These are phyloP conservation scores for Trichoderma sp. DNA, from an alignment of 2,329 filamentous ascomycete species.

Conservation along the genomic window DNA sequence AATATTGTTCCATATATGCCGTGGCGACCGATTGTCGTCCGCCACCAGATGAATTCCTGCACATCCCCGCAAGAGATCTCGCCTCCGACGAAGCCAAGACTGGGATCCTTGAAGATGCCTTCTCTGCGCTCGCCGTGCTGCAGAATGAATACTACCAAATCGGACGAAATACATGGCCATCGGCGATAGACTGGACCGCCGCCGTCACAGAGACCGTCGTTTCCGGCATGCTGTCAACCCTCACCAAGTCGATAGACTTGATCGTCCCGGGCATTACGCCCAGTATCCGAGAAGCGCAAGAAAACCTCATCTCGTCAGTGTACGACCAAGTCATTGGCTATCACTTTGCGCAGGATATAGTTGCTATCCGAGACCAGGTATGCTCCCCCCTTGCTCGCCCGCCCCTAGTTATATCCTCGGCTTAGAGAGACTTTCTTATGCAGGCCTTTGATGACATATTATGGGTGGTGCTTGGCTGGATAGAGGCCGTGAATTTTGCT, in stretches of 20 bases:
- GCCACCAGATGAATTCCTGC: background rate
- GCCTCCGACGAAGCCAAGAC: background rate
- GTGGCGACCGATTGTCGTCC: background rate
- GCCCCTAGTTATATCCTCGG: background rate
- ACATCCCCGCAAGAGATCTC: background rate
- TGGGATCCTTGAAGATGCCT: slow-evolving; percentile 46
- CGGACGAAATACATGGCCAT: slow-evolving; percentile 79
- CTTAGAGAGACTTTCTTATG: background rate
- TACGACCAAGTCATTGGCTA: slow-evolving; percentile 74
- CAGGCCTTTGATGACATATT: slow-evolving; percentile 91
- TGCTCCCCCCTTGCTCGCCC: background rate
- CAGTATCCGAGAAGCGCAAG: slow-evolving; percentile 53
- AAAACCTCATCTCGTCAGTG: slow-evolving; percentile 80
- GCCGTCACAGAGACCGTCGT: slow-evolving; percentile 81
- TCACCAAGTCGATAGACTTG: slow-evolving; percentile 58
- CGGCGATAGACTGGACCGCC: slow-evolving; percentile 88
- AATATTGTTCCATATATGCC: background rate
- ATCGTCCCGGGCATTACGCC: slow-evolving; percentile 33
- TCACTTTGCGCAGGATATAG: slow-evolving; percentile 83
- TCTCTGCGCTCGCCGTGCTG: slow-evolving; percentile 69
- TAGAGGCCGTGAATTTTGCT: slow-evolving; percentile 78
- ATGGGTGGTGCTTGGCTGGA: slow-evolving; percentile 91
- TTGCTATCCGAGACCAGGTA: slow-evolving; percentile 64
- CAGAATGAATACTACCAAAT: slow-evolving; percentile 75
- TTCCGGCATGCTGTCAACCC: slow-evolving; percentile 67